These are phyloP conservation scores for Dillenia suffruticosa DNA, from an alignment of 164 flowering plant species.

Conservation along the genomic window DNA sequence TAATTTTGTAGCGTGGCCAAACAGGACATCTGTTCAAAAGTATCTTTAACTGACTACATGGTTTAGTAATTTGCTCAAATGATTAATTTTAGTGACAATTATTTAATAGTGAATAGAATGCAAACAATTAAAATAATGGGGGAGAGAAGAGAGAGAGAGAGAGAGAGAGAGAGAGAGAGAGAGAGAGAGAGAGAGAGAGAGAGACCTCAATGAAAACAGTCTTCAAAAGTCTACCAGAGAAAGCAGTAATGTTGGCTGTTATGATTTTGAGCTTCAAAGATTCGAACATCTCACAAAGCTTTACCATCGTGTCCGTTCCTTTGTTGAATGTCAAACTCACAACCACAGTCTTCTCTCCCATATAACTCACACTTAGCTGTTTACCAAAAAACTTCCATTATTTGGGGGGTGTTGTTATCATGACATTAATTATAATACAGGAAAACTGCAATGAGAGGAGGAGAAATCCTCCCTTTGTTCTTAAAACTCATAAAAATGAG, in stretches of 20 bases:
- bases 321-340: conserved; percentile 67
- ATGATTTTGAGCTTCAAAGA: conserved; percentile 70
- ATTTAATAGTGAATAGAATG: not conserved
- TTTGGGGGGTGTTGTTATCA: no score
- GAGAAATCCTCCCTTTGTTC: no score
- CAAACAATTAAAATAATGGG: not conserved
- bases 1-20: no score
- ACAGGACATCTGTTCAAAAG: conserved; percentile 11
- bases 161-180: not conserved
- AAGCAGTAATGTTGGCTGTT: conserved; percentile 61
- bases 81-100: not conserved
- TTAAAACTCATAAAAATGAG: no score
- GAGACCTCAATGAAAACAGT: conserved; percentile 76
- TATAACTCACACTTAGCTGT: conserved; percentile 58
- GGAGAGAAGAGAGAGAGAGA: conserved; percentile 8
- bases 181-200: not conserved
- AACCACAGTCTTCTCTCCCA: conserved; percentile 59
- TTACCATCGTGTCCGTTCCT: conserved; percentile 72
- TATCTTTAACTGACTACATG: not conserved
- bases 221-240: conserved; percentile 62
- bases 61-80: not conserved
- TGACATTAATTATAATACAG: no score
- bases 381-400: not conserved
- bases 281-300: conserved; percentile 68
- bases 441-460: no score